Conservation (phyloP, 176 grass and related monocot genomes). For the Urochloa ruziziensis region DNA sequence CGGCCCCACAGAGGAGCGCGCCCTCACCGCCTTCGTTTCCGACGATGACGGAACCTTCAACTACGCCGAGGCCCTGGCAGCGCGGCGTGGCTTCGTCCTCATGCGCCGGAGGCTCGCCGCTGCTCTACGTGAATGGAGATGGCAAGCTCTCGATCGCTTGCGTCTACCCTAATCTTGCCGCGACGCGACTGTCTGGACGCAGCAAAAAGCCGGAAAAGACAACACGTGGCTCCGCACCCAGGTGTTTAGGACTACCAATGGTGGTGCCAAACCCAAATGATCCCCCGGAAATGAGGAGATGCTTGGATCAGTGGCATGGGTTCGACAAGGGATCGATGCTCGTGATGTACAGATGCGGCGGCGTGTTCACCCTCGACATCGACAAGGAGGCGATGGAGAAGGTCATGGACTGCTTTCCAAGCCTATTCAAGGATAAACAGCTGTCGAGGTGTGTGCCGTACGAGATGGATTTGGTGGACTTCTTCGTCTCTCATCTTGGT, state of each 20-base stretch:
- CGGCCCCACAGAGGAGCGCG: no score
- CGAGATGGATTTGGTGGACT: background rate
- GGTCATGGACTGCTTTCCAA: background rate
- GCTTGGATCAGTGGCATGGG: background rate
- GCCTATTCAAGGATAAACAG: background rate
- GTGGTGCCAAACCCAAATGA: background rate
- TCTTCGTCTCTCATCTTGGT: background rate
- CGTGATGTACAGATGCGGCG: background rate
- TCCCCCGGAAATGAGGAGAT: background rate
- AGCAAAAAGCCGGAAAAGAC: background rate
- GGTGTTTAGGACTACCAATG: background rate
- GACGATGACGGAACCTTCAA: background rate
- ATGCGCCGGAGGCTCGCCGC: background rate
- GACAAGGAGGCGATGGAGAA: constrained; percentile 13
- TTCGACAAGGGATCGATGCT: background rate
- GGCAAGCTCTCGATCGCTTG: background rate
- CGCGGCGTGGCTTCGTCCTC: background rate
- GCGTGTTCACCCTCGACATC: background rate
- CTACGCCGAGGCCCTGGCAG: background rate
- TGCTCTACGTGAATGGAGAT: background rate
- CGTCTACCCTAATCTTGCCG: background rate
- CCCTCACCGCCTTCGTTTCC: background rate
- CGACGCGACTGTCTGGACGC: background rate
- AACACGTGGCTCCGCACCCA: background rate
- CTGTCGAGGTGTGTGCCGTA: background rate